phyloP scores from a whole-genome alignment of 2,329 filamentous ascomycete species.

The Clonostachys sp. region DNA sequence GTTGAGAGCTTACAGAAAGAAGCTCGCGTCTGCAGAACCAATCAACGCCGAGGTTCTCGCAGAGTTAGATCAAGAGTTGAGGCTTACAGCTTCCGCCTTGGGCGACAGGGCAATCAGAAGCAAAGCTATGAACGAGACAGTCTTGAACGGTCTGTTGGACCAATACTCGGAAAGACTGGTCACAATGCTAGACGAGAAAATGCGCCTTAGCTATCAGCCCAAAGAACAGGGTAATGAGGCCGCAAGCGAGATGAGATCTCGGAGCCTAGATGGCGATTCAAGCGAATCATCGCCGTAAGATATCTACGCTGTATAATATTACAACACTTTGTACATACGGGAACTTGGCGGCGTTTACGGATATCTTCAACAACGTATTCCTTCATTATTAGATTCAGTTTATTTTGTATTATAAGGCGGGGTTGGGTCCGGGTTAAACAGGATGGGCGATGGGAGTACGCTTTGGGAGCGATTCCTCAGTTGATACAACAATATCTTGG shows the following conservation, averaged over 20 bases:
- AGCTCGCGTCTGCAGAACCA: slow-evolving; percentile 50
- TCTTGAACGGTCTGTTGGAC: slow-evolving; percentile 62
- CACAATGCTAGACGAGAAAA: slow-evolving; percentile 67
- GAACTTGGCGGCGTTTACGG: no score
- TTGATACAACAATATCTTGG: no score
- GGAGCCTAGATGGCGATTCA: slow-evolving; percentile 25
- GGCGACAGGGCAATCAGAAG: slow-evolving; percentile 51
- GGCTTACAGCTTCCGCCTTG: slow-evolving; percentile 57
- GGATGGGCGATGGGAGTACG: no score
- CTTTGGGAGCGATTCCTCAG: no score
- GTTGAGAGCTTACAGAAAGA: slow-evolving; percentile 58
- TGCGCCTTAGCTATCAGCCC: slow-evolving; percentile 41
- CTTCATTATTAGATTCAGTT: no score
- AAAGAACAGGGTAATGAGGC: slow-evolving; percentile 19
- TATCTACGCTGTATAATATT: no score
- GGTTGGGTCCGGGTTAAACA: no score
- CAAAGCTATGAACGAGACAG: slow-evolving; percentile 50
- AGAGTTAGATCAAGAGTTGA: slow-evolving; percentile 61
- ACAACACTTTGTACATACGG: no score
- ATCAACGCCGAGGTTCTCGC: slow-evolving; percentile 54
- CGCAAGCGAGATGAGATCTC: slow-evolving; percentile 12
- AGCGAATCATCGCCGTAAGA: slow-evolving; percentile 23
- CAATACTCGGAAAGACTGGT: slow-evolving; percentile 72
- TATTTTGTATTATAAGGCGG: no score
- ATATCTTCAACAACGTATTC: no score